phyloP scores from a whole-genome alignment of 805 yeast genomes.

The Suhomyces pyralidae region DNA sequence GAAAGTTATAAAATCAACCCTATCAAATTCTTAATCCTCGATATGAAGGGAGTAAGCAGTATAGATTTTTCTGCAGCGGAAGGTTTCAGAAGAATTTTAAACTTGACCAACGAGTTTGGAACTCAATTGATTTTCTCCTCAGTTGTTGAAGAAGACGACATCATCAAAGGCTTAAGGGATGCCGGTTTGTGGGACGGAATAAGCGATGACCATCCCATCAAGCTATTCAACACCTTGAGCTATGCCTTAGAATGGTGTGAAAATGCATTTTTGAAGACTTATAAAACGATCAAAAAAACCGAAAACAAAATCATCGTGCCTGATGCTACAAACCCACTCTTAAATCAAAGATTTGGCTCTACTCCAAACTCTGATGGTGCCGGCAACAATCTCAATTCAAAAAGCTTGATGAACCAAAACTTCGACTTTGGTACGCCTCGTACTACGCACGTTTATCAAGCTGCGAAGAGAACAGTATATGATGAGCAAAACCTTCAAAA shows the following conservation, averaged over 20 bases:
- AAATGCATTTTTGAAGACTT: conserved; percentile 72
- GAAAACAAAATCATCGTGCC: conserved; percentile 11
- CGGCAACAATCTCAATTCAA: conserved; percentile 4
- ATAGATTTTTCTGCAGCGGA: conserved; percentile 96
- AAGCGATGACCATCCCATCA: conserved; percentile 40
- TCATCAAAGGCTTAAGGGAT: conserved; percentile 70
- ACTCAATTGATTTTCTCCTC: conserved; percentile 78
- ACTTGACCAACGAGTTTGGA: conserved; percentile 64
- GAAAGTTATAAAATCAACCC: conserved; percentile 50
- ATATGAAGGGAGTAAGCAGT: conserved; percentile 75
- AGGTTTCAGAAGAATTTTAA: conserved; percentile 83
- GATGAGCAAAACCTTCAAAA: conserved; percentile 42
- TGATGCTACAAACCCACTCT: conserved; percentile 1
- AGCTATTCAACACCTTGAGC: conserved; percentile 75
- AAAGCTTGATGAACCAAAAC: conserved; percentile 11
- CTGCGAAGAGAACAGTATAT: conserved; percentile 45
- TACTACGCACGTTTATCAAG: conserved; percentile 49
- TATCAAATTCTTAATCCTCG: conserved; percentile 77
- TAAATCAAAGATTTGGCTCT: conserved; percentile 6
- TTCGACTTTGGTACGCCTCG: conserved; percentile 50
- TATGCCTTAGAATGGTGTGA: conserved; percentile 96
- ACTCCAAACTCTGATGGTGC: conserved; percentile 3
- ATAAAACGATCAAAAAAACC: conserved; percentile 37
- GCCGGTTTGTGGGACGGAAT: conserved; percentile 68
- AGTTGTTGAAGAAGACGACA: conserved; percentile 61